Base-by-base conservation (phyloP, 177 flowering plant species). In the Vitis hybrid region DNA sequence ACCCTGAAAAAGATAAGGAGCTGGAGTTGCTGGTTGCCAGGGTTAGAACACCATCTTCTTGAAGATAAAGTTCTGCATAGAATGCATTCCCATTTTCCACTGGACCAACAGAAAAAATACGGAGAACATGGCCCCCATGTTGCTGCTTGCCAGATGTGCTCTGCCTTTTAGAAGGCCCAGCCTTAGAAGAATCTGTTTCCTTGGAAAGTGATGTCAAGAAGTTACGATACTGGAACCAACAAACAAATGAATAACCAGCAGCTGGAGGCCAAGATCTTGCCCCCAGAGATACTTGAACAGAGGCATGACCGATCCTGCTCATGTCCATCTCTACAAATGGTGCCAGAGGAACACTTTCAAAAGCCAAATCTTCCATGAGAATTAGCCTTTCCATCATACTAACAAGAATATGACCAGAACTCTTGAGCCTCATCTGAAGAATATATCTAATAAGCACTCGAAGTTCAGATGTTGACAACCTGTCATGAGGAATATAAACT, bases 211-310 rank as follows among this genome's bases (percentile, higher is more conserved):
- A 61, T 80, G 80, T 90, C 63, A 96, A 77, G 71, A 92, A 81
- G 75, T 93, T 91, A 32, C 68, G 86, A 69, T 75, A 90, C 80
- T 92, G 98, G 78, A 94, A 96, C 99, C 99, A 96, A 75, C 98
- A 96, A 62, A 89, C 92, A 84, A 96, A 96, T 11, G 99, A 96
- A 84, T 96, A 96, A 63, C 99, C 99, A 82, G 99, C 98, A 79
- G 94, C 93, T 74, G 99, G 99, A 74, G 99, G 99, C 99, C 99
- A 96, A 63, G 96, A 91, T 83, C 99, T 88, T 77, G 94, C 98
- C 52, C 99, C 99, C 48, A 96, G 77, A 61, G 98, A 91, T 63
- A 94, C 99, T 81, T 92, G 97, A 75, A 96, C 74, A 73, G 92
- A 90, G 66, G 97, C 97, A 84, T 94, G 95, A 35, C 99, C 98